These are phyloP conservation scores for Mucor plumbeus DNA, from an alignment of 371 early-diverging fungal genomes.

Conservation along the genomic window DNA sequence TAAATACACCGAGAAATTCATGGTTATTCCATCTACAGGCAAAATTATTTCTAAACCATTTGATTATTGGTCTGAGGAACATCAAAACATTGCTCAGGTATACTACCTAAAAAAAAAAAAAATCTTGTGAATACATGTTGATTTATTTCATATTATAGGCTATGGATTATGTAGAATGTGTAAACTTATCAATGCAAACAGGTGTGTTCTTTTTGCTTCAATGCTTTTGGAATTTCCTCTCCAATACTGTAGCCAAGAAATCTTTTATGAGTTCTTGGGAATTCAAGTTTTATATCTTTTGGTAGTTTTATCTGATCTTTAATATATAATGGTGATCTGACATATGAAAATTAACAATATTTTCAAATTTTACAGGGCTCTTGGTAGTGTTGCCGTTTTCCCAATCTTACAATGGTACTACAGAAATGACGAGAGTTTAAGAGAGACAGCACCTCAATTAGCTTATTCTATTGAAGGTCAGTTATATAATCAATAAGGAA, in stretches of 20 bases:
- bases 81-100: constrained; percentile 43
- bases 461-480: constrained; percentile 52
- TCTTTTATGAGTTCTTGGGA: constrained; percentile 49
- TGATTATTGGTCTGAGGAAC: constrained; percentile 36
- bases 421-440: constrained; percentile 28
- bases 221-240: constrained; percentile 52
- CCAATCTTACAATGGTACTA: constrained; percentile 53
- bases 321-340: neutral
- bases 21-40: constrained; percentile 19
- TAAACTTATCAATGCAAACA: constrained; percentile 38
- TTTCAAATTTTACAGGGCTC: constrained; percentile 46
- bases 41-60: constrained; percentile 43
- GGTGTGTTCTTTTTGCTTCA: constrained; percentile 43
- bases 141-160: constrained; percentile 7
- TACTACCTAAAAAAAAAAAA: neutral
- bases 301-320: constrained; percentile 17
- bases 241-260: constrained; percentile 41
- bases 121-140: too few relatives aligned
- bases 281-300: constrained; percentile 43
- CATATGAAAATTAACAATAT: neutral
- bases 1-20: constrained; percentile 52
- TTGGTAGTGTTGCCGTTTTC: constrained; percentile 46
- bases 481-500: neutral
- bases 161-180: constrained; percentile 40
- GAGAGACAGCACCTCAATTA: constrained; percentile 51